Evolutionary conservation across 139 green algal species (phyloP).

Genomic region (Chlorella sp.): DNA sequence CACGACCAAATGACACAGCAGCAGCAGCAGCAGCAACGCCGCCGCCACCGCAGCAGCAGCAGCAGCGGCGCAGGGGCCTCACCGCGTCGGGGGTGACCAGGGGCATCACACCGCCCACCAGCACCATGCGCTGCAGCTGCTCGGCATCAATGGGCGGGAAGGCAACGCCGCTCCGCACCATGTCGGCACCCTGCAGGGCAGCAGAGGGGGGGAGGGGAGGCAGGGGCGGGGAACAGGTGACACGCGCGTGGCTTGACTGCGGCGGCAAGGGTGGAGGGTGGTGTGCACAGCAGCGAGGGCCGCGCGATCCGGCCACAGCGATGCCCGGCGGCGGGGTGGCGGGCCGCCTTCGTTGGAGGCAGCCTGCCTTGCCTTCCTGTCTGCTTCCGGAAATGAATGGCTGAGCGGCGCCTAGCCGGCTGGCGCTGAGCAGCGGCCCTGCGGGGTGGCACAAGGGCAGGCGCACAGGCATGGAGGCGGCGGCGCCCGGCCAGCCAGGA

Average conservation of each 20-base stretch:
- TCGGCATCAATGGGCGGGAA: slow-evolving; percentile 43
- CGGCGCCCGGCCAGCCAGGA: background rate
- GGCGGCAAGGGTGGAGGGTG: too few relatives aligned
- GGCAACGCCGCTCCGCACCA: slow-evolving; percentile 33
- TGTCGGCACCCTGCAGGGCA: slow-evolving; percentile 35
- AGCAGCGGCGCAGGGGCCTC: background rate
- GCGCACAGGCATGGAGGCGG: background rate
- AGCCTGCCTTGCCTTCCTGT: slow-evolving; percentile 23
- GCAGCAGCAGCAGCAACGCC: too few relatives aligned
- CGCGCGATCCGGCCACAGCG: background rate
- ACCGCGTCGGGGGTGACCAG: slow-evolving; percentile 53
- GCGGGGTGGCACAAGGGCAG: background rate
- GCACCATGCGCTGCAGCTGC: slow-evolving; percentile 39
- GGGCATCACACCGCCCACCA: slow-evolving; percentile 57
- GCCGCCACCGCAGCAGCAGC: too few relatives aligned
- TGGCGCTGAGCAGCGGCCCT: slow-evolving; percentile 21
- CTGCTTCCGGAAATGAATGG: background rate
- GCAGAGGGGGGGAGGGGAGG: background rate
- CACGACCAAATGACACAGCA: too few relatives aligned
- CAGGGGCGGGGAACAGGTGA: background rate
- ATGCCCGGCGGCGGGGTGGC: background rate
- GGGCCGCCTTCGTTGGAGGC: background rate
- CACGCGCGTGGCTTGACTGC: background rate
- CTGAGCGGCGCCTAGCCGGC: slow-evolving; percentile 1
- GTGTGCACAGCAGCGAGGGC: background rate